phyloP scores from a whole-genome alignment of 768 basidiomycete species.

The Auricularia heimuer region DNA sequence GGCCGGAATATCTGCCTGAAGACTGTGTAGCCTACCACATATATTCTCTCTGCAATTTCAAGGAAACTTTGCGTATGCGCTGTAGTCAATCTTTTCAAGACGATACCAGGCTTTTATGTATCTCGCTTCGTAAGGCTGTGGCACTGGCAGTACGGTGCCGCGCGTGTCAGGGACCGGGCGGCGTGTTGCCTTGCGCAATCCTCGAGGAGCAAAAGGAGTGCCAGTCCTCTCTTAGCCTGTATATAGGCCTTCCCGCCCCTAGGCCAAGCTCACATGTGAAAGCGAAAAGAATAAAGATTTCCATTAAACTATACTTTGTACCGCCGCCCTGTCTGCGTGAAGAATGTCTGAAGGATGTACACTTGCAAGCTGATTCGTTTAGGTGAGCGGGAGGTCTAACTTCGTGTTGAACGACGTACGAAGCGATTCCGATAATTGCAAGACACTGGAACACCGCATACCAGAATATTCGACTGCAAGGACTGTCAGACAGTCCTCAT shows the following conservation, averaged over 20 bases:
- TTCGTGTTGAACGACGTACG: conserved; percentile 40
- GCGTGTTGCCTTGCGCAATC: no score
- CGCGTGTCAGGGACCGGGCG: no score
- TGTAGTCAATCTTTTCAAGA: neutral
- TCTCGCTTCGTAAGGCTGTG: no score
- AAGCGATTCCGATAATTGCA: conserved; percentile 74
- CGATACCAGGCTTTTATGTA: neutral
- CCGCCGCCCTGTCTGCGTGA: conserved; percentile 82
- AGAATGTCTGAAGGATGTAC: conserved; percentile 91
- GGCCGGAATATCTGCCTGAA: neutral
- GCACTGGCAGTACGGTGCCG: no score
- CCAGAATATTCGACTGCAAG: conserved; percentile 81
- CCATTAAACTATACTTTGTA: conserved; percentile 61
- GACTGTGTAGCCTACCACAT: no score
- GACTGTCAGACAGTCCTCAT: neutral
- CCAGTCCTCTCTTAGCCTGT: no score
- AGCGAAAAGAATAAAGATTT: neutral
- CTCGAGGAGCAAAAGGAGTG: no score
- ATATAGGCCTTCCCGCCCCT: no score
- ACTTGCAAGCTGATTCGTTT: conserved; percentile 59
- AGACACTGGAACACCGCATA: conserved; percentile 76
- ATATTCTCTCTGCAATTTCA: no score
- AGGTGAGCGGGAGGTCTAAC: conserved; percentile 7
- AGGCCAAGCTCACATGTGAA: no score
- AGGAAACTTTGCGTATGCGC: no score